These are phyloP conservation scores for Teratosphaeria gauchensis DNA, from an alignment of 2,329 filamentous ascomycete species.

Conservation along the genomic window DNA sequence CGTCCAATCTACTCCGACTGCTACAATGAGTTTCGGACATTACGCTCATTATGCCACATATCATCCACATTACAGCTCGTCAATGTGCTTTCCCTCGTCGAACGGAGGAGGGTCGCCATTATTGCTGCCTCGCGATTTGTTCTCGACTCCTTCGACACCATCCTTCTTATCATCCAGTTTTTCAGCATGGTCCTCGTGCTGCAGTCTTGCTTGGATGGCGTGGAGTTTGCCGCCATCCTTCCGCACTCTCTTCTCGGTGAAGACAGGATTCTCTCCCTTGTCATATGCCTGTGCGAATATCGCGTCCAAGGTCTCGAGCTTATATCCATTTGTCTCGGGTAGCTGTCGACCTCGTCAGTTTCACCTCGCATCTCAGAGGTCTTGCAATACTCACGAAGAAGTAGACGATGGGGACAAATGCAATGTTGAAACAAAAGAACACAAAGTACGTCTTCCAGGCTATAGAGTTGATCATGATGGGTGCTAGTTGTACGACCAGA, in stretches of 20 bases:
- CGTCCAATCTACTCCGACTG: no score
- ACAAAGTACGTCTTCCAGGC: conserved; percentile 46
- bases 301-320: conserved; percentile 56
- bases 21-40: no score
- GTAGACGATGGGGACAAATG: conserved; percentile 27
- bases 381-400: conserved; percentile 34
- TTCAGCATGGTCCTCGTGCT: background rate
- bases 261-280: conserved; percentile 12
- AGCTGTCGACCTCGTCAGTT: conserved; percentile 25
- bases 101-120: background rate
- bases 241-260: conserved; percentile 9
- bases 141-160: background rate
- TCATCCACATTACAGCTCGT: background rate
- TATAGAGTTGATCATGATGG: conserved; percentile 49
- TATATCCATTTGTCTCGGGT: conserved; percentile 46
- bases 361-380: background rate
- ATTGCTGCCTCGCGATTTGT: background rate
- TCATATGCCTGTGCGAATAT: conserved; percentile 12
- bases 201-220: background rate
- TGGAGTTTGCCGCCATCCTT: conserved; percentile 6
- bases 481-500: conserved; percentile 56
- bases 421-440: conserved; percentile 13
- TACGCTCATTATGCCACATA: no score
- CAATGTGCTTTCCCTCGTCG: background rate
- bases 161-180: background rate